These are phyloP conservation scores for Solanum hybrid DNA, from an alignment of 305 asterid genomes.

Conservation along the genomic window DNA sequence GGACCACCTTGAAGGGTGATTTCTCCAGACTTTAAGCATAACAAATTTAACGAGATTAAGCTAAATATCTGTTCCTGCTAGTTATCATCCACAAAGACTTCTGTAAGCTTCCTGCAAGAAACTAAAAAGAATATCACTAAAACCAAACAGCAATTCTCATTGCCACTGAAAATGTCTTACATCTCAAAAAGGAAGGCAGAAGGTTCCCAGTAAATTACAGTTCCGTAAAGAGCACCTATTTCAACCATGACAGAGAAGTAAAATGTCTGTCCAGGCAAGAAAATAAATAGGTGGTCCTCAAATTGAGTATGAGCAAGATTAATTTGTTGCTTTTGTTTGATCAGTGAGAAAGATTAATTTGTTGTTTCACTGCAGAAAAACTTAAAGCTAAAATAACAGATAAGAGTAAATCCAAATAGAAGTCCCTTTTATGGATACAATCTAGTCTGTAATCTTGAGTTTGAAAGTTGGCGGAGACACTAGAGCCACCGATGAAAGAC, in stretches of 20 bases:
- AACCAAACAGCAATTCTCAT: background rate
- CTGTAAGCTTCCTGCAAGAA: background rate
- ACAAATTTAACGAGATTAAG: background rate
- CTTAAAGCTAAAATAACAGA: background rate
- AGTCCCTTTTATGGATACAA: background rate
- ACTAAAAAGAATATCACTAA: background rate
- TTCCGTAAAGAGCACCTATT: background rate
- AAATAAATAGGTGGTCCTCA: background rate
- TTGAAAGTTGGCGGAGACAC: background rate
- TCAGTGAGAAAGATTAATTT: background rate
- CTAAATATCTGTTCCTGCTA: background rate
- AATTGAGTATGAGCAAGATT: background rate
- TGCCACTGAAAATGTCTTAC: background rate
- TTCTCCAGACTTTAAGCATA: background rate
- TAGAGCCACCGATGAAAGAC: background rate
- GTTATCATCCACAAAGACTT: background rate
- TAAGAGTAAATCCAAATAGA: background rate
- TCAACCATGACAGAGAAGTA: background rate
- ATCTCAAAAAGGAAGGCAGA: background rate
- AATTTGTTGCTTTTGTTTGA: background rate
- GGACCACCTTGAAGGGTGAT: background rate
- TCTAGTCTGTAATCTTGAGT: background rate
- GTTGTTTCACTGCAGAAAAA: background rate
- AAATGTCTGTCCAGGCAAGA: background rate
- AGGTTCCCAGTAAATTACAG: background rate